phyloP scores from a whole-genome alignment of 208 protist species.

The Crithidia fasciculata region DNA sequence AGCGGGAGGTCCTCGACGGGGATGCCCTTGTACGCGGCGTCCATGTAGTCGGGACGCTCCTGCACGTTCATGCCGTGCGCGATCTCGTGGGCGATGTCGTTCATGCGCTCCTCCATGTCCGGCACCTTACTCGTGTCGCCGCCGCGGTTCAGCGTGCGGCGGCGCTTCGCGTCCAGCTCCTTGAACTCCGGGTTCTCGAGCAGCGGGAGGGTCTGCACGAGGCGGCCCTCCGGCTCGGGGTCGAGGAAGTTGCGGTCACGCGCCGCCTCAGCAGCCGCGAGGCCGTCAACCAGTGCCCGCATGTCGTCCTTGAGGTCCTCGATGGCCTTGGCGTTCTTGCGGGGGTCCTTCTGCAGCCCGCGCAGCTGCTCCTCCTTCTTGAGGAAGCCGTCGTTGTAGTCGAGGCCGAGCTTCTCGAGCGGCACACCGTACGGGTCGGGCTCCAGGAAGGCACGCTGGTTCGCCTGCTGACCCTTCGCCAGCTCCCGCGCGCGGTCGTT shows the following conservation, averaged over 20 bases:
- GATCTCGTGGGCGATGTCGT: constrained; percentile 68
- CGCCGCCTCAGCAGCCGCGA: constrained; percentile 51
- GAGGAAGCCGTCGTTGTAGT: constrained; percentile 61
- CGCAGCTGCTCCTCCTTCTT: constrained; percentile 57
- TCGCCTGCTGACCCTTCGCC: constrained; percentile 39
- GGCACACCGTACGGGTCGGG: constrained; percentile 70
- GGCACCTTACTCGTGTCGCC: constrained; percentile 43
- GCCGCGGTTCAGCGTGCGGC: constrained; percentile 42
- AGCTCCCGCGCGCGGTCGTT: constrained; percentile 66
- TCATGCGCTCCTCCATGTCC: constrained; percentile 72
- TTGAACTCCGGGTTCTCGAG: constrained; percentile 61
- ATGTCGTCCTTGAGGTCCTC: constrained; percentile 53
- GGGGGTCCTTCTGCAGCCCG: constrained; percentile 61
- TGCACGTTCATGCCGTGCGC: constrained; percentile 70
- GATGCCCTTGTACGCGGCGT: constrained; percentile 59
- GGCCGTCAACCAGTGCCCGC: constrained; percentile 41
- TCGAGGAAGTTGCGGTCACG: constrained; percentile 74
- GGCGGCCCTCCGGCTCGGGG: constrained; percentile 58
- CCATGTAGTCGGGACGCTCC: constrained; percentile 68
- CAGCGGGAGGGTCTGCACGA: constrained; percentile 57
- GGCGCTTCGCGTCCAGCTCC: constrained; percentile 64
- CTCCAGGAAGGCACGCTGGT: constrained; percentile 66
- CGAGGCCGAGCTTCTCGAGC: constrained; percentile 66
- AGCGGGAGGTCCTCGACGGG: constrained; percentile 62
- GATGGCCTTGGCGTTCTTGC: constrained; percentile 53